A percentile compares a stretch with the other conserved stretches of the same genome.
phyloP scores from a whole-genome alignment of 148 eudicot genomes.

The Diospyros lotus region DNA sequence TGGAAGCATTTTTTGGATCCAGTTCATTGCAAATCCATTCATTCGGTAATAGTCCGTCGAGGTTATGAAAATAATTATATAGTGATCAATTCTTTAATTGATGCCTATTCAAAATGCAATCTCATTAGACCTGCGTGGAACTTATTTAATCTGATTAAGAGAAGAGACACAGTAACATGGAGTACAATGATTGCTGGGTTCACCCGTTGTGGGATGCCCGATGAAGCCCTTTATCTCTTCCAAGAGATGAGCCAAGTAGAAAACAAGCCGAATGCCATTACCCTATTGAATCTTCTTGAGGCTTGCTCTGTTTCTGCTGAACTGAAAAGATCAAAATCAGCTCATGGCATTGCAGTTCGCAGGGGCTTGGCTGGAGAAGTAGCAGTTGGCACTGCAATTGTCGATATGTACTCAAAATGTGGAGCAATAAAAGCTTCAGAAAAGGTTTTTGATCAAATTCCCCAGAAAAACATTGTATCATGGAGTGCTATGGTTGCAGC shows the following conservation, averaged over 20 bases:
- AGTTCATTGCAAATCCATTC: constrained; percentile 54
- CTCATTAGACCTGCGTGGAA: constrained; percentile 43
- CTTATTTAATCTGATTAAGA: constrained; percentile 34
- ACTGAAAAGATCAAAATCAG: constrained; percentile 49
- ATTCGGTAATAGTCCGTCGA: constrained; percentile 35
- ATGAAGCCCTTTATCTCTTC: constrained; percentile 52
- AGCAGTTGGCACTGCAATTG: constrained; percentile 67
- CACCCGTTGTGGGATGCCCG: constrained; percentile 69
- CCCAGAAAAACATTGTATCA: constrained; percentile 48
- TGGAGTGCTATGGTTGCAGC: constrained; percentile 81
- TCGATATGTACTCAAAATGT: constrained; percentile 74
- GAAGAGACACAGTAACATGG: constrained; percentile 59
- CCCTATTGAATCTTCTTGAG: constrained; percentile 62
- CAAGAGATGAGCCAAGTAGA: constrained; percentile 34
- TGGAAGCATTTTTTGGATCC: constrained; percentile 50
- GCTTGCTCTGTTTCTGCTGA: constrained; percentile 68
- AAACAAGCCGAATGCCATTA: constrained; percentile 37
- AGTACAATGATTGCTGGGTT: constrained; percentile 85
- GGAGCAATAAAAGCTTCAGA: constrained; percentile 64
- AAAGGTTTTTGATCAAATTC: constrained; percentile 51
- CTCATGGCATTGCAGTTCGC: constrained; percentile 64
- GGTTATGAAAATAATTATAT: constrained; percentile 50
- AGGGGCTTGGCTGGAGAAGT: constrained; percentile 44
- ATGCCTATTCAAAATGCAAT: constrained; percentile 71
- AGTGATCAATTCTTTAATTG: constrained; percentile 59